Percentiles rank a stretch among this genome's conserved stretches.
Conservation (phyloP, 805 yeast species). For the Cyberlindnera nakhonratchasimensis region DNA sequence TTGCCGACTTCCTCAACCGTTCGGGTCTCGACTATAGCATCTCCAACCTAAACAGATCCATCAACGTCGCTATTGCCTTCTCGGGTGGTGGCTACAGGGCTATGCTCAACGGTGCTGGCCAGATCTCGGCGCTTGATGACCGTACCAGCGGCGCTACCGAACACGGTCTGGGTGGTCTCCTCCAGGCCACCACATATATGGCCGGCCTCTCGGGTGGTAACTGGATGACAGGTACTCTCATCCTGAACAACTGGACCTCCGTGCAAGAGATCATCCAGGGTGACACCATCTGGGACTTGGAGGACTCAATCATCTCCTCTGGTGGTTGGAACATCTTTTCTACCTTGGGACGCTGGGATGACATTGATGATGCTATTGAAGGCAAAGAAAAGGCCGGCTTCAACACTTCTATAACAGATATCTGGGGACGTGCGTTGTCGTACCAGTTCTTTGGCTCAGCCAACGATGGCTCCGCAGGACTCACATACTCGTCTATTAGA, state of each 20-base stretch:
- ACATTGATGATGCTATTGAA: constrained; percentile 49
- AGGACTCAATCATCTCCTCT: constrained; percentile 55
- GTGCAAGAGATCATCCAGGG: constrained; percentile 15
- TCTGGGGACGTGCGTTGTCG: constrained; percentile 64
- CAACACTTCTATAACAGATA: constrained; percentile 64
- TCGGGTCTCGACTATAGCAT: constrained; percentile 45
- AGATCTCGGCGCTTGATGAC: constrained; percentile 70
- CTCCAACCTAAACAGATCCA: constrained; percentile 34
- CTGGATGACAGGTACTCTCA: constrained; percentile 72
- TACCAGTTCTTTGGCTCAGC: constrained; percentile 18
- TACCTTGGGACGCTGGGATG: constrained; percentile 51
- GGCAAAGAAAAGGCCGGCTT: constrained; percentile 62
- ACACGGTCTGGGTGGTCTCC: constrained; percentile 65
- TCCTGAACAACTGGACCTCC: constrained; percentile 46
- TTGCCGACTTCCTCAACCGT: constrained; percentile 39
- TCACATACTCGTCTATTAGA: constrained; percentile 55
- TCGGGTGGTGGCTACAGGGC: constrained; percentile 92
- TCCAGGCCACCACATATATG: constrained; percentile 66
- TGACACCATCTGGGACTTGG: constrained; percentile 22
- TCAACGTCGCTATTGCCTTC: constrained; percentile 59
- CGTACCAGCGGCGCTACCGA: constrained; percentile 53
- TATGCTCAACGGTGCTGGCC: constrained; percentile 83
- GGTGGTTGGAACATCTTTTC: constrained; percentile 57
- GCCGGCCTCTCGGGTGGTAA: constrained; percentile 81
- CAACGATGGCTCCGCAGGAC: constrained; percentile 45